Conservation (phyloP, 371 early-diverging fungal species). For the Mucor mucedo region DNA sequence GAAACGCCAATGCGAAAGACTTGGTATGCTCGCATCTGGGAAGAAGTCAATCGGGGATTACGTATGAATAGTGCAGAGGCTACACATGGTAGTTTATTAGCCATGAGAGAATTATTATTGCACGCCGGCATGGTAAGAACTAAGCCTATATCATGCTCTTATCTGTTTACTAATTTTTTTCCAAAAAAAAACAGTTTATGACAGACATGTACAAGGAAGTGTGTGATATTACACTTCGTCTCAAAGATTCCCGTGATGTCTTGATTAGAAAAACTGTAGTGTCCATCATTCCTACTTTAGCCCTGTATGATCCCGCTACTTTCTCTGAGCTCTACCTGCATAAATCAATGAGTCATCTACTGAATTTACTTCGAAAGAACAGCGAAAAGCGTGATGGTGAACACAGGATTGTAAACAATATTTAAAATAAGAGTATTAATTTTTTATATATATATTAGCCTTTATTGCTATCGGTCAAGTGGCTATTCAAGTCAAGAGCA, state of each 20-base stretch:
- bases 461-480: slow-evolving; percentile 89
- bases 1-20: slow-evolving; percentile 72
- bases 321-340: slow-evolving; percentile 81
- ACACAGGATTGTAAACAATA: no score
- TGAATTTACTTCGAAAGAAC: slow-evolving; percentile 79
- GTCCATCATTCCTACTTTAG: slow-evolving; percentile 81
- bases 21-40: slow-evolving; percentile 84
- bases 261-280: slow-evolving; percentile 88
- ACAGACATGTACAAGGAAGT: slow-evolving; percentile 78
- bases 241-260: slow-evolving; percentile 83
- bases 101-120: slow-evolving; percentile 78
- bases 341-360: slow-evolving; percentile 77
- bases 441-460: slow-evolving; percentile 45
- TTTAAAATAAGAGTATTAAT: no score
- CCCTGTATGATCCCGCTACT: slow-evolving; percentile 78
- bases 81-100: slow-evolving; percentile 90
- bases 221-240: slow-evolving; percentile 76
- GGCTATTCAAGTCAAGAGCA: slow-evolving; percentile 81
- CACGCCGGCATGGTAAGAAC: slow-evolving; percentile 80
- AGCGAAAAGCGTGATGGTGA: slow-evolving; percentile 74
- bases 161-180: background rate
- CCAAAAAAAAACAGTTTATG: slow-evolving; percentile 73
- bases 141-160: background rate
- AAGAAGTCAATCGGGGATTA: slow-evolving; percentile 84
- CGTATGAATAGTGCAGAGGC: slow-evolving; percentile 76